Conservation (phyloP, 495 filamentous ascomycete species). For the Penicillium desertorum region DNA sequence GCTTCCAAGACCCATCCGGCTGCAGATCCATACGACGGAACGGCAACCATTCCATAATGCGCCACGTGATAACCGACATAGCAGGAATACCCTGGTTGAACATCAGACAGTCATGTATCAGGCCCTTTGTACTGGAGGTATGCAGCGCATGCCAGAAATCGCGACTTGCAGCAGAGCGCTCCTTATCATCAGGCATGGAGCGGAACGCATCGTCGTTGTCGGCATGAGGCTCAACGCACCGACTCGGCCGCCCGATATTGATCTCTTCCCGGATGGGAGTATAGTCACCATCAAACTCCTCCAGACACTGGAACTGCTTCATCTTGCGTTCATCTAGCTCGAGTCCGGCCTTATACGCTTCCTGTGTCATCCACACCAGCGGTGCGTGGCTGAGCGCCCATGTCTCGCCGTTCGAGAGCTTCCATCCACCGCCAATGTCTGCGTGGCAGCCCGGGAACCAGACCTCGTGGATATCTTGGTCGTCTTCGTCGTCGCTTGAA, state of each 20-base stretch:
- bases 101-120: constrained; percentile 72
- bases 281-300: constrained; percentile 47
- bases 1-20: constrained; percentile 73
- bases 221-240: constrained; percentile 21
- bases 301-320: constrained; percentile 61
- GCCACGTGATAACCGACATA: constrained; percentile 68
- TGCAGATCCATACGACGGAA: constrained; percentile 82
- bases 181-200: constrained; percentile 25
- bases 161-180: constrained; percentile 33
- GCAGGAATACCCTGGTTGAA: constrained; percentile 62
- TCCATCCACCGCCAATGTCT: constrained; percentile 86
- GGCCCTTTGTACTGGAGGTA: constrained; percentile 56
- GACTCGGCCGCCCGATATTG: constrained; percentile 30
- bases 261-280: constrained; percentile 46
- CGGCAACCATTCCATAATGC: constrained; percentile 80
- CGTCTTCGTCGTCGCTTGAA: constrained; percentile 57
- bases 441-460: constrained; percentile 85
- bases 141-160: constrained; percentile 58
- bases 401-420: constrained; percentile 53
- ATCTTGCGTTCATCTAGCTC: constrained; percentile 69
- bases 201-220: constrained; percentile 24
- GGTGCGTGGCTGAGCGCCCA: constrained; percentile 70
- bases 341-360: constrained; percentile 72
- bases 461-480: constrained; percentile 75
- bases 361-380: constrained; percentile 80